These are phyloP conservation scores for Cicer yamashitae DNA, from an alignment of 306 rosid genomes.

Conservation along the genomic window DNA sequence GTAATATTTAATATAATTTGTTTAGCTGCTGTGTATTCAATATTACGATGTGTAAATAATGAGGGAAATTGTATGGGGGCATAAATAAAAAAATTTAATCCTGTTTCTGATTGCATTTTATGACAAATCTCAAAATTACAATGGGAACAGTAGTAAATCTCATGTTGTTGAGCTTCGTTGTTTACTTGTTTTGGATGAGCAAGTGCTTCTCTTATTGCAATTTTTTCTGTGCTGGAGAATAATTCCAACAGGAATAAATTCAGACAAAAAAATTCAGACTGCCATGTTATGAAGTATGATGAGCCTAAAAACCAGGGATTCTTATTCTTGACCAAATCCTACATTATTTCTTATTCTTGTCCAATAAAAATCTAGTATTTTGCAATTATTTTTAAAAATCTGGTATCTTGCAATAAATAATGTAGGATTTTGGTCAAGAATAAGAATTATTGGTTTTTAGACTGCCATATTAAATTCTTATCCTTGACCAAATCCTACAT, in stretches of 20 bases:
- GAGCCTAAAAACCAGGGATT: not conserved
- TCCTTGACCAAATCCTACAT: not conserved
- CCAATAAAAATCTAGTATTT: no score
- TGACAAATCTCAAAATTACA: slow-evolving; percentile 15
- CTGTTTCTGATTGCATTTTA: slow-evolving; percentile 12
- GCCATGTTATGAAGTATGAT: not conserved
- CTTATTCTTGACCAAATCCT: not conserved
- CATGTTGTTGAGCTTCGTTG: not conserved
- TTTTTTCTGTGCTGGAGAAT: slow-evolving; percentile 7
- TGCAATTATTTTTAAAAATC: no score
- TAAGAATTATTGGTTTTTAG: not conserved
- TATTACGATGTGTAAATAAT: not conserved
- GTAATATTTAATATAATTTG: not conserved
- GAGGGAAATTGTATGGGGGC: not conserved
- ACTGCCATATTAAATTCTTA: not conserved
- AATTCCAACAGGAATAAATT: not conserved
- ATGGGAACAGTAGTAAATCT: not conserved
- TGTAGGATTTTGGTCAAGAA: no score
- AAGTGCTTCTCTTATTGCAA: not conserved
- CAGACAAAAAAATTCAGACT: not conserved
- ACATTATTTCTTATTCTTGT: no score
- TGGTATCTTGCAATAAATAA: no score
- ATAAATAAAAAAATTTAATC: not conserved
- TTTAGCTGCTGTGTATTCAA: not conserved
- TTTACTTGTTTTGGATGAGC: not conserved